Base-by-base conservation (phyloP, 2,329 filamentous ascomycete species). In the Domatiomyces catenatus region DNA sequence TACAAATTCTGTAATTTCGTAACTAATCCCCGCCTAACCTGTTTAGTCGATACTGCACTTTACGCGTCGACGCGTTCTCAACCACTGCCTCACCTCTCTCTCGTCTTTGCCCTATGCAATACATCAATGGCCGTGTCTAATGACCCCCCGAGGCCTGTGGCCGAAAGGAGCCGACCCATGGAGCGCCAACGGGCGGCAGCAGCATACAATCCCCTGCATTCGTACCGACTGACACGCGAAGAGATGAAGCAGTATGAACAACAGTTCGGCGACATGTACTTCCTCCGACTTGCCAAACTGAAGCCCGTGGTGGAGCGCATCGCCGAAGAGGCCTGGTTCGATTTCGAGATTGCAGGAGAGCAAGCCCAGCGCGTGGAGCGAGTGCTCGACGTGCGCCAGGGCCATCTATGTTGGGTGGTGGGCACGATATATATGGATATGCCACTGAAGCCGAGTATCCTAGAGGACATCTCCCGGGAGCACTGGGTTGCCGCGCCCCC, bases 391-490 rank as follows among this genome's bases (percentile, higher is more conserved):
- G 92, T 98, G 48, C 81, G 90, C 54, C 92, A 96, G 70, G 92
- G 92, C 56, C 82, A 95, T 69, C 72, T 96, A 36, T 96, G 90
- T 70, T 98, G 90, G 88, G 84, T 98, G 15, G 76, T 83, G 0
- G 92, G 93, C 15, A 98, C 92, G 0, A 80, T 96, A 28, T 98
- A 94, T 66, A 94, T 96, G 84, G 87, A 96, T 56, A 89, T 98
- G 86, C 79, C 85, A 2, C 68, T 95, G 61, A 98, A 98, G 70
- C 92, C 93, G 1, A 94, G 93, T 63, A 90, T 98, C 64, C 71
- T 98, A 32, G 89, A 95, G 53, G 92, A 98, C 60, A 85, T 98
- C 43, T 84, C 86, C 42, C 94, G 93, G 68, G 90, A 95, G 84
- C 85, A 89, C 63, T 95, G 86, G 83, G 87, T 94, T 52, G 83